Evolutionary conservation across 2,329 filamentous ascomycete species (phyloP).

Genomic region (Pseudogymnoascus sp.): DNA sequence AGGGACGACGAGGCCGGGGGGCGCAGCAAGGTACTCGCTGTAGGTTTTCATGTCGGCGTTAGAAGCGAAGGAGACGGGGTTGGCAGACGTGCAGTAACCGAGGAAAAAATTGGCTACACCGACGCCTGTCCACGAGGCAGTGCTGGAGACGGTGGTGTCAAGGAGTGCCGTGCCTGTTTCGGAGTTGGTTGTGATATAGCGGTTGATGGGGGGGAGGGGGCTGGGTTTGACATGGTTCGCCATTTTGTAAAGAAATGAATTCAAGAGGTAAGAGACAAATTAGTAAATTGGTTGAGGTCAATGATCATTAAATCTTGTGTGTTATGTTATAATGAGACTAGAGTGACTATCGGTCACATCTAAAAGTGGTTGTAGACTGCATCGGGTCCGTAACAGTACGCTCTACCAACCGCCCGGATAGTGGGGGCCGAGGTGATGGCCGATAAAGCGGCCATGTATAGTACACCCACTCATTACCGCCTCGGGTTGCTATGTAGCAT

Average conservation of each 20-base stretch:
- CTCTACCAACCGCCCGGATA: neutral
- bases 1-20: constrained; percentile 16
- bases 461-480: neutral
- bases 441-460: neutral
- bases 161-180: constrained; percentile 18
- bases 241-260: neutral
- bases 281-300: neutral
- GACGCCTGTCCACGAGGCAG: constrained; percentile 15
- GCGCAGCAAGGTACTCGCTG: constrained; percentile 12
- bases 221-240: neutral
- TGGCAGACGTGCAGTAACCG: constrained; percentile 17
- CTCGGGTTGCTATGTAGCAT: neutral
- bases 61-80: constrained; percentile 15
- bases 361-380: neutral
- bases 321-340: neutral
- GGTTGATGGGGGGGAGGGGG: constrained; percentile 15
- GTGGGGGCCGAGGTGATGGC: neutral
- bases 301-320: neutral
- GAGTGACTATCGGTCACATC: neutral
- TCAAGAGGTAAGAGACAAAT: neutral
- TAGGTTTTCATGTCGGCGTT: constrained; percentile 17
- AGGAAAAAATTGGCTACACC: constrained; percentile 20
- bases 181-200: constrained; percentile 21
- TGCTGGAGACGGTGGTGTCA: constrained; percentile 10
- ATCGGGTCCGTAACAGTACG: neutral